Evolutionary conservation across 176 grass and related monocot genomes (phyloP), one percentile per base, ranked within the genome.

Genomic region (Triticum dicoccoides): DNA sequence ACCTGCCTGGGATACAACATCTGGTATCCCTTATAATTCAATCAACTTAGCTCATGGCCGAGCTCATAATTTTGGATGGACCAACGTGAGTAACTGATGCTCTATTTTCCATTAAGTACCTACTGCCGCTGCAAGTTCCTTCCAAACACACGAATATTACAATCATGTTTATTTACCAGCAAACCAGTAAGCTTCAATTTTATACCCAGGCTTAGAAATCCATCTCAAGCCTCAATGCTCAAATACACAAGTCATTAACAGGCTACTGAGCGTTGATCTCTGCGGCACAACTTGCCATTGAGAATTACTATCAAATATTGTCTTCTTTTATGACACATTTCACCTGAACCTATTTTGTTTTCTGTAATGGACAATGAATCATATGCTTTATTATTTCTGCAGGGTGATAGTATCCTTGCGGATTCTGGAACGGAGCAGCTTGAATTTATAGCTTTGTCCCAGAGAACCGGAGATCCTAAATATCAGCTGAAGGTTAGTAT

Each of bases 391-490:
- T 82, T 73, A 4, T 85, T 86, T 85, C 66, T 87, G 25, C 89
- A 99, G 97, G 97, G 94, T 82, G 78, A 91, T 76, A 94, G 97
- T 80, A 90, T 99, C 86, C 80, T 99, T 78, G 94, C 94, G 86
- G 97, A 99, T 93, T 99, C 97, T 89, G 97, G 94, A 42, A 97
- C 94, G 0, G 97, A 99, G 78, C 92, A 99, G 72, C 94, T 99
- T 87, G 97, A 99, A 87, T 91, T 99, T 81, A 99, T 99, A 88
- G 94, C 97, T 89, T 82, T 97, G 73, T 99, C 97, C 58, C 92
- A 97, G 78, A 94, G 97, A 86, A 97, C 97, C 0, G 94, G 97
- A 76, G 90, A 99, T 83, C 86, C 92, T 20, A 97, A 97, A 81
- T 97, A 99, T 85, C 92, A 95, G 45, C 80, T 97, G 73, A 99